A percentile compares a stretch with the other conserved stretches of the same genome.
Conservation (phyloP, 345 rosid genomes). For the Tarenaya hassleriana region DNA sequence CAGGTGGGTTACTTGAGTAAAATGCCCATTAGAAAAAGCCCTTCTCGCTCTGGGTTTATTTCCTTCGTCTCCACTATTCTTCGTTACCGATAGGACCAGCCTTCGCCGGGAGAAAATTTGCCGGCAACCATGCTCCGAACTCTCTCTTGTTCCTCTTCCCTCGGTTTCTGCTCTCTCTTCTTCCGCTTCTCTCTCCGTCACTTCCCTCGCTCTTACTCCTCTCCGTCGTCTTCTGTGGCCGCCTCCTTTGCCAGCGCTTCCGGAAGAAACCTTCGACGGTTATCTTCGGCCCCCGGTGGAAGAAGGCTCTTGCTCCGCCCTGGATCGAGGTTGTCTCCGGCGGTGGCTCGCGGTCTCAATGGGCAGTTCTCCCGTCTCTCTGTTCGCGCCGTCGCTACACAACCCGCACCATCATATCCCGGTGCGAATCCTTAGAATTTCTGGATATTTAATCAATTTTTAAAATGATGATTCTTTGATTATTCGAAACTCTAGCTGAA, state of each 20-base stretch:
- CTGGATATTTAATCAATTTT: not conserved
- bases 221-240: constrained; percentile 27
- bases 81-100: constrained; percentile 15
- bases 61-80: not conserved
- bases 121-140: constrained; percentile 54
- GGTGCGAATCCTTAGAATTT: constrained; percentile 30
- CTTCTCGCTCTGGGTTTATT: constrained; percentile 16
- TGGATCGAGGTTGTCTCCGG: constrained; percentile 27
- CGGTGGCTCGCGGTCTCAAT: constrained; percentile 28
- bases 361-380: constrained; percentile 50
- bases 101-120: constrained; percentile 16
- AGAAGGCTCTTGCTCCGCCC: constrained; percentile 40
- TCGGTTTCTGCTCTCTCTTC: constrained; percentile 37
- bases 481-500: not conserved
- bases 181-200: constrained; percentile 39
- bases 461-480: not conserved
- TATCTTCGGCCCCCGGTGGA: constrained; percentile 25
- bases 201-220: constrained; percentile 32
- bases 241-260: constrained; percentile 16
- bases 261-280: constrained; percentile 30
- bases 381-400: constrained; percentile 59
- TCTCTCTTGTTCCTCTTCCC: constrained; percentile 42
- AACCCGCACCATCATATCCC: constrained; percentile 47
- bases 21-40: constrained; percentile 16
- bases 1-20: too few relatives aligned